Base-by-base conservation (phyloP, 1,284 basidiomycete genomes). In the Fomitopsis pinicola region DNA sequence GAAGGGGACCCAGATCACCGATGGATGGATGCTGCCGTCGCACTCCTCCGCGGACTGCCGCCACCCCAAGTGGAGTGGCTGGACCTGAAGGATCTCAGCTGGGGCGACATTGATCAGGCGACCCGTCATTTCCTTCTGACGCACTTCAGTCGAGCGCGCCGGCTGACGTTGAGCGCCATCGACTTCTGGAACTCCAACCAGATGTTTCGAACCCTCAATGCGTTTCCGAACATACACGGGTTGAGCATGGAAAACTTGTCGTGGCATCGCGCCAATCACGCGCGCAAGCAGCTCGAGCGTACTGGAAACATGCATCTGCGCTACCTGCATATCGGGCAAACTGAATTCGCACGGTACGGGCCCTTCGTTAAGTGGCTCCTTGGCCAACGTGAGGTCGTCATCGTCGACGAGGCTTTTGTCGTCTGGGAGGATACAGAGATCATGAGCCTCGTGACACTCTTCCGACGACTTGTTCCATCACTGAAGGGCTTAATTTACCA, bases 161-260 rank as follows among this genome's bases (percentile, higher is more conserved):
- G 42, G 30, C 53, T 62, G 5, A 38, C 33, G 14, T n/a, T 62
- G 36, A 35, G 30, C 28, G 42, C 57, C 6, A 52, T 62, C 9
- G 61, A 62, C 42, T 62, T 62, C 33, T 62, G 61, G 61, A 62
- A 62, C 40, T 55, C 61, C 5, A 62, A 62, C 33, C 61, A 62
- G 35, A 26, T 62, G 30, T 54, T 62, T 26, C 57, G 57, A 6
- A 59, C 57, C 5, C 57, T 62, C 30, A 40, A 59, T 15, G 45
- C 61, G 12, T 62, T 62, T 36, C 52, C 57, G 19, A 10, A 28
- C 44, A 44, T 62, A 19, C 8, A n/a, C 9, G 57, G 44, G 4
- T 57, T 62, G 3, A 55, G 42, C 53, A 50, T 57, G 61, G 61
- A 62, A 35, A 35, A 28, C 28, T 22, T 59, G n/a, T 59, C 57